Evolutionary conservation across 179 eudicot genomes (phyloP), one percentile per base, ranked within the genome.

Genomic region (Camellia oleifera): DNA sequence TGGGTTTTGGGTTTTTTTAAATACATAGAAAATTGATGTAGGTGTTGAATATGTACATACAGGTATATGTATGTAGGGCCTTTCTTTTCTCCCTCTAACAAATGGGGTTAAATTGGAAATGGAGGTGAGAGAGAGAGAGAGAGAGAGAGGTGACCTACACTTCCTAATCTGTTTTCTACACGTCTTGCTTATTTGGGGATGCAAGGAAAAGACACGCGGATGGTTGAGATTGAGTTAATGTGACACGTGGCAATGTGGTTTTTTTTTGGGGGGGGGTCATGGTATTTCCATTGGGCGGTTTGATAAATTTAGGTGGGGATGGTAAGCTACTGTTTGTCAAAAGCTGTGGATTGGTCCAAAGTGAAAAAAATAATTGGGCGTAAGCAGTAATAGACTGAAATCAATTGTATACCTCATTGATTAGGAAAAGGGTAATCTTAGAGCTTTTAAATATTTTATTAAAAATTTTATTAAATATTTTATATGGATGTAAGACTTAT

Each of bases 101-200:
- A 56, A 32, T 10, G 6, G 45, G 12, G 62, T 18, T 32, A 15
- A 18, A 40, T 15, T 57, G 76, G 76, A 20, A 71, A 4, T 5
- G 6, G 56, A 32, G 82, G 79, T 70, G 74, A 84, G 88, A 75
- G 88, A 78, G 32, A 26, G 23, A 20, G 23, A 20, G 23, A 20
- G 26, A 26, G 84, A 78, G 86, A 84, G 86, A 85, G 92, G 91
- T 92, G 86, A 92, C 90, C 97, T 85, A 92, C 88, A 83, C 79
- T 75, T 85, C 92, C 90, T 89, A 88, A 83, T 88, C 77, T 82
- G 42, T 85, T 76, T 79, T 81, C 90, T 82, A 87, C 89, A 90
- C 89, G 97, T 72, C 83, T 88, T 82, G 20, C 67, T 83, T 80
- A 45, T 45, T 26, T 77, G 77, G 52, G 7, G 7, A 11, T 48